Evolutionary conservation across 1,284 basidiomycete species (phyloP).

Genomic region (Leccinum pallidistipes): DNA sequence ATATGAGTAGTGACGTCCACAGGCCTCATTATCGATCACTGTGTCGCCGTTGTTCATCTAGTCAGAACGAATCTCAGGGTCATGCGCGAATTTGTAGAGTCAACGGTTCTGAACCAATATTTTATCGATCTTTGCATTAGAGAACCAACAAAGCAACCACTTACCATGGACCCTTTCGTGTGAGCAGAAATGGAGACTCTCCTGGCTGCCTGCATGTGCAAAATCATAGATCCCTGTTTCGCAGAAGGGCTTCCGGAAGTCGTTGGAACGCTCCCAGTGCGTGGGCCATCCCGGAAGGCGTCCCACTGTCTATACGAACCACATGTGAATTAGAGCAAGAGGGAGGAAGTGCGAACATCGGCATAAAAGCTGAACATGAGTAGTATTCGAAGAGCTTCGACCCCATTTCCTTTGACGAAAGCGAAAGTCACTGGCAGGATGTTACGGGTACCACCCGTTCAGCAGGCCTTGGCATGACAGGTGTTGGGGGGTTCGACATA

Average conservation of each 20-base stretch:
- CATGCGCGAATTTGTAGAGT: not conserved
- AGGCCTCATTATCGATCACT: slow-evolving; percentile 7
- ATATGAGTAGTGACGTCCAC: slow-evolving; percentile 1
- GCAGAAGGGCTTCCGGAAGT: not conserved
- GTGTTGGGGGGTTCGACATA: slow-evolving; percentile 1
- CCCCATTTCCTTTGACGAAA: not conserved
- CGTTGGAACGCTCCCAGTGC: not conserved
- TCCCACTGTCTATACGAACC: not conserved
- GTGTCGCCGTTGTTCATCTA: slow-evolving; percentile 2
- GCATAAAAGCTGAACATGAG: not conserved
- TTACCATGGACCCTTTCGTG: slow-evolving; percentile 3
- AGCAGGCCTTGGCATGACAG: not conserved
- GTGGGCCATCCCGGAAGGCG: not conserved
- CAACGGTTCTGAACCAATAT: slow-evolving; percentile 1
- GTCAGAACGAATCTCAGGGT: slow-evolving; percentile 14
- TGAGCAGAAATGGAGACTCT: slow-evolving; percentile 2
- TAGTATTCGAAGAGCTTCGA: not conserved
- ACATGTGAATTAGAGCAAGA: slow-evolving; percentile 13
- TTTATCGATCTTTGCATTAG: slow-evolving; percentile 15
- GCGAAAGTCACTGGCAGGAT: slow-evolving; percentile 4
- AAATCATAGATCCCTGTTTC: not conserved
- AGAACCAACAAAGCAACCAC: slow-evolving; percentile 10
- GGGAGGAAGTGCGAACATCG: slow-evolving; percentile 1
- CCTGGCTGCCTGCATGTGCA: not conserved
- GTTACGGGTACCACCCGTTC: not conserved